phyloP scores from a whole-genome alignment of 768 basidiomycete species.

The Termitomyces titanicus region DNA sequence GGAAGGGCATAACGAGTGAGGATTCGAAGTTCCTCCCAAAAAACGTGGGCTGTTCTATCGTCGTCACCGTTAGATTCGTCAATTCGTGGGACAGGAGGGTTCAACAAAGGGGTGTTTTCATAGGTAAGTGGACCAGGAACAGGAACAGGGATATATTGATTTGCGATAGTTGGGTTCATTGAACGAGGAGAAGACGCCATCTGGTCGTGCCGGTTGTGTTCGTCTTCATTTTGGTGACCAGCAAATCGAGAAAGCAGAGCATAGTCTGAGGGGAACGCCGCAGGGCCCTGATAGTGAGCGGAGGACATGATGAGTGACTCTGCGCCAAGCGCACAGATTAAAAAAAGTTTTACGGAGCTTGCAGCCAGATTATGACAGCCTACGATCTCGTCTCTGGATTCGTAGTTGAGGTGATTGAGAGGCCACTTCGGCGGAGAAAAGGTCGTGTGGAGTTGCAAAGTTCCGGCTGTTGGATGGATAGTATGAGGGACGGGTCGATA shows the following conservation, averaged over 20 bases:
- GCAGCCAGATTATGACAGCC: too few relatives aligned
- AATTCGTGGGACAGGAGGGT: conserved; percentile 53
- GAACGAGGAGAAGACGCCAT: conserved; percentile 4
- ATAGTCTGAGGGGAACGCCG: conserved; percentile 64
- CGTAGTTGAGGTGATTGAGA: too few relatives aligned
- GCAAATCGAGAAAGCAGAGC: conserved; percentile 55
- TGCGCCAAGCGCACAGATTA: too few relatives aligned
- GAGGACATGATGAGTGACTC: too few relatives aligned
- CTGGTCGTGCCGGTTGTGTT: neutral
- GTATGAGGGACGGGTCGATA: too few relatives aligned
- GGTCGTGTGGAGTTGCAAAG: too few relatives aligned
- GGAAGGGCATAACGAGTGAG: conserved; percentile 65
- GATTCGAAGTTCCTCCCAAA: conserved; percentile 58
- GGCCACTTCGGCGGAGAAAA: too few relatives aligned
- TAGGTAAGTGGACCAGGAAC: conserved; percentile 17
- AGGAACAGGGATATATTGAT: conserved; percentile 10
- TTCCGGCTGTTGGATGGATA: too few relatives aligned
- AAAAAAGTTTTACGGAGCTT: too few relatives aligned
- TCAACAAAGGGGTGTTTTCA: conserved; percentile 60
- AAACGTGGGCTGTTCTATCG: conserved; percentile 26
- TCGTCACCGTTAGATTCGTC: conserved; percentile 40
- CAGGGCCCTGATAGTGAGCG: conserved; percentile 55
- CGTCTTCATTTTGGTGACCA: conserved; percentile 21
- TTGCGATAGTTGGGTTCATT: conserved; percentile 8
- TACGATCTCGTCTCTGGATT: too few relatives aligned